These are phyloP conservation scores for Rosa chinensis DNA, from an alignment of 306 rosid genomes.

Conservation along the genomic window DNA sequence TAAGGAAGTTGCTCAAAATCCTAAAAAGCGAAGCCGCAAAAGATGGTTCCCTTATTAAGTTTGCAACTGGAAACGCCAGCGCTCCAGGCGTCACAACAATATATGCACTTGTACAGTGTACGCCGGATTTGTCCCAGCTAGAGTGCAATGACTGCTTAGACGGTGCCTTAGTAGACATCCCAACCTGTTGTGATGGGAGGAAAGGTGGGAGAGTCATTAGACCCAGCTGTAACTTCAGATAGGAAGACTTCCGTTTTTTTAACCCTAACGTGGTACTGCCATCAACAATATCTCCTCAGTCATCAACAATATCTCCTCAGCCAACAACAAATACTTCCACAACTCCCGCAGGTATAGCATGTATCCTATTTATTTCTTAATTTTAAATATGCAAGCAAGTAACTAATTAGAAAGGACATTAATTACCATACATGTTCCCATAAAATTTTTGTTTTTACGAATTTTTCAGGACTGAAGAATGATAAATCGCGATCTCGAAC, in stretches of 20 bases:
- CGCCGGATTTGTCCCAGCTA: slow-evolving; percentile 10
- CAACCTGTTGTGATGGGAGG: not conserved
- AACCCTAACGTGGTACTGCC: not conserved
- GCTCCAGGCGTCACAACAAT: not conserved
- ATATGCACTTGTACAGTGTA: slow-evolving; percentile 19
- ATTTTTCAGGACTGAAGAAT: slow-evolving; percentile 29
- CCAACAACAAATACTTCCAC: no score
- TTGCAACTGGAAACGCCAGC: slow-evolving; percentile 13
- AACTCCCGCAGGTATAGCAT: no score
- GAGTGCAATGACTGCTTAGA: slow-evolving; percentile 13
- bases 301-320: not conserved
- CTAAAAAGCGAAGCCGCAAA: slow-evolving; percentile 8
- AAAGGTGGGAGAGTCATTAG: slow-evolving; percentile 9
- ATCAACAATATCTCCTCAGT: not conserved
- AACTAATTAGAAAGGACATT: not conserved
- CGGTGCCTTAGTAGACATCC: not conserved
- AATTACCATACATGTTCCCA: no score
- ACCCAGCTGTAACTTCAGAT: slow-evolving; percentile 15
- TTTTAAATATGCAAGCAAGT: no score
- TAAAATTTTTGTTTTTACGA: no score
- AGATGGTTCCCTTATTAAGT: slow-evolving; percentile 12
- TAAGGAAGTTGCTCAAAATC: not conserved
- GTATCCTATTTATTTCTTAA: no score
- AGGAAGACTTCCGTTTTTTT: not conserved
- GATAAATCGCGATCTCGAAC: not conserved